A percentile compares a stretch with the other conserved stretches of the same genome.
These are phyloP conservation scores for Pseudogymnoascus destructans DNA, from an alignment of 2,329 filamentous ascomycete genomes.

Conservation along the genomic window DNA sequence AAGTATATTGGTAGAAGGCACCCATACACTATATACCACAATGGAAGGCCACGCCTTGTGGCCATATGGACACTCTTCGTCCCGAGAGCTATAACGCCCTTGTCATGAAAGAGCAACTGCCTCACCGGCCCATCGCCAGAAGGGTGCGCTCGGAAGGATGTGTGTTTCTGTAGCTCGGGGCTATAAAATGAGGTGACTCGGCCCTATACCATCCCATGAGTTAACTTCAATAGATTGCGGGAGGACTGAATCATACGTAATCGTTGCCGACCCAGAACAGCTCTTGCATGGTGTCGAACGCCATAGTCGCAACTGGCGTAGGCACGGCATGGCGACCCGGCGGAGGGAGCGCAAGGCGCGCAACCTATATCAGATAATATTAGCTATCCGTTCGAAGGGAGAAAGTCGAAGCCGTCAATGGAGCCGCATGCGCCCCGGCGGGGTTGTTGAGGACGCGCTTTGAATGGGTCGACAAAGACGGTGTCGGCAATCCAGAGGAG, in stretches of 20 bases:
- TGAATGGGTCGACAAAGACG: conserved; percentile 12
- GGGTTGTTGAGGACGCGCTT: conserved; percentile 17
- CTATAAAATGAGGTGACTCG: conserved; percentile 81
- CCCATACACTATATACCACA: conserved; percentile 72
- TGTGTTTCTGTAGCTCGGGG: conserved; percentile 74
- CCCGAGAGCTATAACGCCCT: conserved; percentile 77
- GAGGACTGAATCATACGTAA: conserved; percentile 44
- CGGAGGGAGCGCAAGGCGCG: conserved; percentile 68
- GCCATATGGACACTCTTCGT: conserved; percentile 78
- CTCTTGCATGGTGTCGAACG: conserved; percentile 82
- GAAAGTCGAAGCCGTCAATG: conserved; percentile 12
- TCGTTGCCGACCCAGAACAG: conserved; percentile 89
- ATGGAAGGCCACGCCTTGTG: conserved; percentile 63
- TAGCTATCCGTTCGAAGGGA: conserved; percentile 4
- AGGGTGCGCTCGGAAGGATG: conserved; percentile 71
- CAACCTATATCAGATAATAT: conserved; percentile 44
- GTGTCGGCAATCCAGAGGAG: conserved; percentile 9
- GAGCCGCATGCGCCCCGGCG: conserved; percentile 14
- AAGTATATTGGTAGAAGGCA: conserved; percentile 3
- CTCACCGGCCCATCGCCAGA: conserved; percentile 64
- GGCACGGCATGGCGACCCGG: conserved; percentile 57
- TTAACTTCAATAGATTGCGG: conserved; percentile 9
- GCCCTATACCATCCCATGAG: conserved; percentile 41
- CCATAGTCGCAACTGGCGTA: conserved; percentile 63
- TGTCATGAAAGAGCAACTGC: conserved; percentile 83